Base-by-base conservation (phyloP, 164 flowering plant genomes). In the Sextonia rubra region DNA sequence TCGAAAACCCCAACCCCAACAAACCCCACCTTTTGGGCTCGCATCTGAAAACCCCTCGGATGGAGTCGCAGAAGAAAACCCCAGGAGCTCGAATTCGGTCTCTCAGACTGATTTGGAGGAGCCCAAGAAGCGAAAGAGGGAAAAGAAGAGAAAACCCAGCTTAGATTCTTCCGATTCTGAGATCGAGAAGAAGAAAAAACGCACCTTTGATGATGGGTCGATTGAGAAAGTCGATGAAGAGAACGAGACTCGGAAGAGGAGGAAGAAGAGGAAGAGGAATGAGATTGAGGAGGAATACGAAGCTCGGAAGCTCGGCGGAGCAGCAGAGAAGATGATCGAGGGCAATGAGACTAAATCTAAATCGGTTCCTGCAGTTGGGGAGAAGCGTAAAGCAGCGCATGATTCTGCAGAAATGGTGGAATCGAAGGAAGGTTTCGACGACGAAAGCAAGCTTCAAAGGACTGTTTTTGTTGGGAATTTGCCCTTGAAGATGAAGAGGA, bases 391-490 rank as follows among this genome's bases (percentile, higher is more conserved):
- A 78, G 76, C 71, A 20, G 76, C 75, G 64, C 95, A 90, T 55
- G 81, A 86, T 68, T 81, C 85, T 0, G 82, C 76, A 30, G 88
- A 83, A 64, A 23, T 82, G 85, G 65, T 83, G 82, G 90, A 85
- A 24, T 62, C 87, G 2, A 83, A 85, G 78, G 98, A 93, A 65
- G 92, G 92, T 55, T 93, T 86, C 80, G 99, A 95, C 77, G 98
- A 93, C 69, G 98, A 95, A 75, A 74, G 61, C 64, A 95, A 93
- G 89, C 87, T 95, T 48, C 75, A 87, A 79, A 91, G 97, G 82
- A 95, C 99, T 47, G 84, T 95, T 25, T 95, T 95, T 80, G 92
- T 90, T 60, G 98, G 99, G 78, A 95, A 95, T 74, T 87, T 95
- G 87, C 95, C 97, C 0, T 68, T 93, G 79, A 91, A 90, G 78